phyloP scores from a whole-genome alignment of 2,329 filamentous ascomycete species.

The Penicillium sp. region DNA sequence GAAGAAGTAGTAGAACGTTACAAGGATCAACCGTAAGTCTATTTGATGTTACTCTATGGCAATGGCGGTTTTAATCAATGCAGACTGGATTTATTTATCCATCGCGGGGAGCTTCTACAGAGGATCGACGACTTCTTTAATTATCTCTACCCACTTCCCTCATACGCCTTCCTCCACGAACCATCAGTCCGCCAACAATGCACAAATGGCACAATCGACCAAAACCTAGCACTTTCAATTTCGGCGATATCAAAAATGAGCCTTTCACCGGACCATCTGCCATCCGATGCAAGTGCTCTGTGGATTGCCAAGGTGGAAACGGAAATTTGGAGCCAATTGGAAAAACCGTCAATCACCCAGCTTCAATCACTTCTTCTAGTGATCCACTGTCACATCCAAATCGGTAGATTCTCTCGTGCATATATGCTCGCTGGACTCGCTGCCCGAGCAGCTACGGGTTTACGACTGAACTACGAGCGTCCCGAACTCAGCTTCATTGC shows the following conservation, averaged over 20 bases:
- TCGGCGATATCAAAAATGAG: background rate
- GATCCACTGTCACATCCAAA: constrained; percentile 11
- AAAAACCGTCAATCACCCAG: constrained; percentile 7
- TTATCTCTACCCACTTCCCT: constrained; percentile 11
- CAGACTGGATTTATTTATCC: background rate
- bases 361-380: constrained; percentile 11
- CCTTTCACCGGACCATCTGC: background rate
- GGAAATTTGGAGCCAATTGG: constrained; percentile 8
- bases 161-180: constrained; percentile 13
- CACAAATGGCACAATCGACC: constrained; percentile 1
- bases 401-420: constrained; percentile 10
- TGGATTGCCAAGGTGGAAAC: constrained; percentile 3
- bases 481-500: constrained; percentile 11
- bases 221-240: constrained; percentile 9
- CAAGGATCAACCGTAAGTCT: too few species aligned
- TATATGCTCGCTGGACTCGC: constrained; percentile 17
- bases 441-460: constrained; percentile 9
- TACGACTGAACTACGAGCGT: constrained; percentile 15
- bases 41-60: too few species aligned
- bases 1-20: background rate
- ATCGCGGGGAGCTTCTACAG: background rate
- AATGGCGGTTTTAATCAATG: too few species aligned
- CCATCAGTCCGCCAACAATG: constrained; percentile 2
- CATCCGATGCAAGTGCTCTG: background rate
- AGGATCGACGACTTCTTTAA: constrained; percentile 7